Evolutionary conservation across 495 filamentous ascomycete species (phyloP).

Genomic region (Xanthoparmelia taractica): DNA sequence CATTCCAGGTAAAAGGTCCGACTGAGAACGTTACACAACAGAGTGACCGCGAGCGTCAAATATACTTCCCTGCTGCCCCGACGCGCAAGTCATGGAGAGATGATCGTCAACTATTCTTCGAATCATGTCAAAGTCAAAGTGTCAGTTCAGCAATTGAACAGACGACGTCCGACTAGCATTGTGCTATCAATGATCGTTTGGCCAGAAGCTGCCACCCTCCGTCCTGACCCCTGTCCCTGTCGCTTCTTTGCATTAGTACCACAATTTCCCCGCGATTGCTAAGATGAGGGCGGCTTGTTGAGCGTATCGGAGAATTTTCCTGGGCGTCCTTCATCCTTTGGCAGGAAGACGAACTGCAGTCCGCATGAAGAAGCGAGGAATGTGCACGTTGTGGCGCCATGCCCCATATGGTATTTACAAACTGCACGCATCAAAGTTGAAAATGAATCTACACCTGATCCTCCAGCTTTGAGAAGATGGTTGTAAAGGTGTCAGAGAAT

Average conservation of each 20-base stretch:
- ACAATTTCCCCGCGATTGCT: conserved; percentile 15
- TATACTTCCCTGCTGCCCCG: background rate
- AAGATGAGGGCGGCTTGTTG: conserved; percentile 4
- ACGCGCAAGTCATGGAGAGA: background rate
- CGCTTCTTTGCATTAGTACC: conserved; percentile 6
- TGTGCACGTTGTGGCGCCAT: conserved; percentile 14
- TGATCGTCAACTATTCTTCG: background rate
- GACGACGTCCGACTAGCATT: conserved; percentile 8
- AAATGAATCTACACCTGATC: background rate
- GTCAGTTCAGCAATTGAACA: background rate
- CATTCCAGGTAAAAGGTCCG: conserved; percentile 15
- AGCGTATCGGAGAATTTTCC: conserved; percentile 17
- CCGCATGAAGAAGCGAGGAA: conserved; percentile 16
- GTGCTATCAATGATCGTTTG: conserved; percentile 5
- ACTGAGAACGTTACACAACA: conserved; percentile 12
- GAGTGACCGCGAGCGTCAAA: background rate
- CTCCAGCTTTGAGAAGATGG: background rate
- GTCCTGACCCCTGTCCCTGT: conserved; percentile 8
- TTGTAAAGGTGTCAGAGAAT: background rate
- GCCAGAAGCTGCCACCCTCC: conserved; percentile 14
- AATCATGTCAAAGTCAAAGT: background rate
- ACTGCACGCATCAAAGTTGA: background rate
- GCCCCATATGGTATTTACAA: background rate
- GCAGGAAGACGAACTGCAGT: conserved; percentile 13
- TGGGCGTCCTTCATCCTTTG: conserved; percentile 7